Percentiles rank a stretch among this genome's conserved stretches.
These are phyloP conservation scores for Phytopythium aichiense DNA, from an alignment of 352 stramenopile genomes.

Conservation along the genomic window DNA sequence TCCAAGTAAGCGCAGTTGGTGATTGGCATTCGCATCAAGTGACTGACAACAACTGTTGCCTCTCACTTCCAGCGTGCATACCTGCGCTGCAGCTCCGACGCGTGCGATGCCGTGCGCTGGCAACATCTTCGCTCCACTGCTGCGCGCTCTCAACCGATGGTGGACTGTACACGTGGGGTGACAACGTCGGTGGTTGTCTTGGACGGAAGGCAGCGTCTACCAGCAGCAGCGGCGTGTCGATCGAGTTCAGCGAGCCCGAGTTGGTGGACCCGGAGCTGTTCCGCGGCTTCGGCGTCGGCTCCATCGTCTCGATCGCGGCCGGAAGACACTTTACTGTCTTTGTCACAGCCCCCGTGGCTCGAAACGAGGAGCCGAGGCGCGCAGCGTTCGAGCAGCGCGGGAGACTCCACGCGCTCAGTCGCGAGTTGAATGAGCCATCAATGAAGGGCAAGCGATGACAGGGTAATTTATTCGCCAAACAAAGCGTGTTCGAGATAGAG, in stretches of 20 bases:
- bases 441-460: not conserved
- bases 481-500: not conserved
- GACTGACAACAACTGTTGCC: not conserved
- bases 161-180: constrained; percentile 70
- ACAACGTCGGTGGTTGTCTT: constrained; percentile 52
- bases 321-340: constrained; percentile 62
- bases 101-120: constrained; percentile 42
- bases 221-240: constrained; percentile 12
- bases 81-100: constrained; percentile 46
- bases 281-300: constrained; percentile 33
- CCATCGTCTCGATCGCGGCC: constrained; percentile 47
- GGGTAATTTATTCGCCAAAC: not conserved
- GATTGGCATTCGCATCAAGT: not conserved
- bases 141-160: constrained; percentile 50
- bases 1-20: constrained; percentile 40
- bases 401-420: constrained; percentile 33
- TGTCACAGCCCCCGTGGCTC: constrained; percentile 40
- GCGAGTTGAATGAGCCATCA: not conserved
- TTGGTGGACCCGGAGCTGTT: constrained; percentile 31
- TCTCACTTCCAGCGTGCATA: constrained; percentile 35
- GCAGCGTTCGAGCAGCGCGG: constrained; percentile 36
- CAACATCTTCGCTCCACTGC: constrained; percentile 53
- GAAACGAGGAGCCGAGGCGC: constrained; percentile 27
- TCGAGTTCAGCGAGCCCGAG: constrained; percentile 43
- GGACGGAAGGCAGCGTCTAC: constrained; percentile 19